A percentile compares a stretch with the other conserved stretches of the same genome.
Evolutionary conservation across 139 green algal genomes (phyloP).

Genomic region (Chlamydomonas eustigma): DNA sequence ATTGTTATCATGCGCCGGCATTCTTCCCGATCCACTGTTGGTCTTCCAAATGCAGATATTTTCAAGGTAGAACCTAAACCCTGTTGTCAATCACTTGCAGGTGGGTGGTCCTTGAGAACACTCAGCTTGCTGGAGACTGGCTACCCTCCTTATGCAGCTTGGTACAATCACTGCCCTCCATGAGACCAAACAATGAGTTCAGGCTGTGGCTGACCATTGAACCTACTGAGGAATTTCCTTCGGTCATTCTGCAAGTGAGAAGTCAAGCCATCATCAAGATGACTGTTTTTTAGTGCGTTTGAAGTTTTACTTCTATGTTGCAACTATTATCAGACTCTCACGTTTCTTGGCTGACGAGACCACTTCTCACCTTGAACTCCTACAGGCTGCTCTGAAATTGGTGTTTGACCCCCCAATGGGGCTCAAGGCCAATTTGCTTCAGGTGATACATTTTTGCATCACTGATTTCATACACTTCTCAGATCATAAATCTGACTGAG

Average conservation of each 20-base stretch:
- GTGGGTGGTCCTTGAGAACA: conserved; percentile 72
- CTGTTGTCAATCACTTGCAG: no score
- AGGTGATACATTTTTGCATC: conserved; percentile 14
- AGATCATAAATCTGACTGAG: no score
- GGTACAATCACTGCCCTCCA: conserved; percentile 34
- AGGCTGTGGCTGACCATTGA: conserved; percentile 58
- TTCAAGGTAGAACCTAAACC: no score
- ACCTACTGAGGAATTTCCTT: conserved; percentile 47
- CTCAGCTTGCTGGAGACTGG: conserved; percentile 63
- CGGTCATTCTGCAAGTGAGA: conserved; percentile 40
- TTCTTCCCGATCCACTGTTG: no score
- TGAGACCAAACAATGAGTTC: conserved; percentile 47
- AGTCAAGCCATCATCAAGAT: not conserved
- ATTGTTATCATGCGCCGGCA: no score
- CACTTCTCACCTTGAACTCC: not conserved
- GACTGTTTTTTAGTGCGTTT: not conserved
- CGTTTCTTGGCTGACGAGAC: no score
- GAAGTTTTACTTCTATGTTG: no score
- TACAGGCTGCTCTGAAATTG: conserved; percentile 33
- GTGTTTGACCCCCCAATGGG: conserved; percentile 36
- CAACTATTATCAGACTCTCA: no score
- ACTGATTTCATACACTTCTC: no score
- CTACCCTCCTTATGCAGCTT: conserved; percentile 58
- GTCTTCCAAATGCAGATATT: no score
- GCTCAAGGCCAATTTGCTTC: conserved; percentile 35